phyloP scores from a whole-genome alignment of 2,329 filamentous ascomycete genomes.

The Nemania sp. region DNA sequence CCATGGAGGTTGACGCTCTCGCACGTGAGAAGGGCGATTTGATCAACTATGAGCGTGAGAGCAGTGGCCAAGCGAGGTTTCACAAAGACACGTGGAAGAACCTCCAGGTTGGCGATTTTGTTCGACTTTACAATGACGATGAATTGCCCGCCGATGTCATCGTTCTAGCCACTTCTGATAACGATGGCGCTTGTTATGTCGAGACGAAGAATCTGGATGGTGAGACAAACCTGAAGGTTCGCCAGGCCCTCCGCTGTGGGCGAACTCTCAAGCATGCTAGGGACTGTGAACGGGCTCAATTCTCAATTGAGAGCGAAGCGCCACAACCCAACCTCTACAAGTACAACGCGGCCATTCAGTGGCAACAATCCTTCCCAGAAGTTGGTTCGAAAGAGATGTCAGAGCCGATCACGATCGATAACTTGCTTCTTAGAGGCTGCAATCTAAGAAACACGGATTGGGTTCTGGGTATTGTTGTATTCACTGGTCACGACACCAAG shows the following conservation, averaged over 20 bases:
- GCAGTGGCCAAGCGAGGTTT: constrained; percentile 77
- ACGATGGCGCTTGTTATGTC: constrained; percentile 93
- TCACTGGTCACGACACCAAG: constrained; percentile 95
- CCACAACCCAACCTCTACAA: constrained; percentile 94
- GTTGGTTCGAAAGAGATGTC: constrained; percentile 75
- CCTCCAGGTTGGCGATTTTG: constrained; percentile 91
- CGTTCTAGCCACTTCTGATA: constrained; percentile 88
- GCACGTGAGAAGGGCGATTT: constrained; percentile 60
- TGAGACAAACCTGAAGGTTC: constrained; percentile 96
- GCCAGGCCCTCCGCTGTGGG: constrained; percentile 86
- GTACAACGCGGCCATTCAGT: constrained; percentile 87
- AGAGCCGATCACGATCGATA: constrained; percentile 93
- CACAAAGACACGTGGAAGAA: constrained; percentile 96
- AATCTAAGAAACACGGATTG: constrained; percentile 95
- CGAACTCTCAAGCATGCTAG: constrained; percentile 82
- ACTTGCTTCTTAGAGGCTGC: constrained; percentile 89
- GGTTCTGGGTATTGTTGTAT: constrained; percentile 89
- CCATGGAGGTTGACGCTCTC: constrained; percentile 42
- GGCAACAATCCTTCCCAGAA: constrained; percentile 74
- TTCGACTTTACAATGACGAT: constrained; percentile 95
- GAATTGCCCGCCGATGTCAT: constrained; percentile 93
- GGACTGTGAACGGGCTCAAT: constrained; percentile 89
- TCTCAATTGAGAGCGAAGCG: constrained; percentile 85
- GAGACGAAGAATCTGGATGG: constrained; percentile 98
- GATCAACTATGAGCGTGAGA: constrained; percentile 70